phyloP scores from a whole-genome alignment of 192 early-diverging fungal genomes.

The Mortierella alpina region DNA sequence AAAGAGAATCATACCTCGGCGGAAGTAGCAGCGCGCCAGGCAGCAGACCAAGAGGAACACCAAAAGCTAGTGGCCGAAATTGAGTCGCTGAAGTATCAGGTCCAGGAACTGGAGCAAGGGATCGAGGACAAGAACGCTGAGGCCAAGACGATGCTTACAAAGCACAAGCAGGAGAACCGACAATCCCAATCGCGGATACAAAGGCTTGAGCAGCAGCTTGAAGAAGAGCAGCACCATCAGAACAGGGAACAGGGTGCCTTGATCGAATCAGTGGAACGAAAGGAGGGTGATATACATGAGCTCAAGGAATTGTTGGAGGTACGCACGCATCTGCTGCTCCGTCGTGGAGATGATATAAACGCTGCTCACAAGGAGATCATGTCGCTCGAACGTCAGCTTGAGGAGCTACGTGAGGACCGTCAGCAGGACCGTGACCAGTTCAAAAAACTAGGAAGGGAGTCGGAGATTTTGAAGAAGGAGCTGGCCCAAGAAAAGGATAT shows the following conservation, averaged over 20 bases:
- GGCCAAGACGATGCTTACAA: no score
- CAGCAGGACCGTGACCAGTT: conserved; percentile 18
- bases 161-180: no score
- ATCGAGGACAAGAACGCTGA: not conserved
- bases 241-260: not conserved
- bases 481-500: conserved; percentile 18
- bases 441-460: conserved; percentile 9
- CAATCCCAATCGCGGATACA: no score
- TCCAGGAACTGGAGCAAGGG: not conserved
- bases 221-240: no score
- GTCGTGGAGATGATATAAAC: conserved; percentile 21
- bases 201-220: no score
- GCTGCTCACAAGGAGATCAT: conserved; percentile 12
- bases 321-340: conserved; percentile 14
- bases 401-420: conserved; percentile 8
- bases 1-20: conserved; percentile 5
- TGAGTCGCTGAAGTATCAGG: not conserved
- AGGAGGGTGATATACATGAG: conserved; percentile 15
- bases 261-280: conserved; percentile 12
- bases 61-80: not conserved
- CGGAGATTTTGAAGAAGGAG: conserved; percentile 9
- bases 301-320: conserved; percentile 20
- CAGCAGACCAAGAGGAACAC: conserved; percentile 20
- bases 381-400: conserved; percentile 23
- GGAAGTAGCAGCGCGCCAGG: not conserved